Conservation (phyloP, 2,329 filamentous ascomycete genomes). For the Thielaviopsis ethacetica region DNA sequence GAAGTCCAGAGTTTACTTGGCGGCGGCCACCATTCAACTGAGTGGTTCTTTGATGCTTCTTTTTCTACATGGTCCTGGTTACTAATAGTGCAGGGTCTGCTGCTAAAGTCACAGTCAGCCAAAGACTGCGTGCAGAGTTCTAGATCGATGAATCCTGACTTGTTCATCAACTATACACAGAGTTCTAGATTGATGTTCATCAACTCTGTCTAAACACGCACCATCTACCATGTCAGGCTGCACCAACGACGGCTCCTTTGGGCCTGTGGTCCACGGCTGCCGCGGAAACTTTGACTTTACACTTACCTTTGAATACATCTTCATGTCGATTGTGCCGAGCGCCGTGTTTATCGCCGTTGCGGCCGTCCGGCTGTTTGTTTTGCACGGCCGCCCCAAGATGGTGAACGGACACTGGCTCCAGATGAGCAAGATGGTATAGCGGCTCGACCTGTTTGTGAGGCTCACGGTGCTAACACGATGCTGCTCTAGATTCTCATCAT, state of each 20-base stretch:
- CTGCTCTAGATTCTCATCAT: constrained; percentile 15
- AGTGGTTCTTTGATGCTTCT: not conserved
- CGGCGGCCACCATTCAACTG: not conserved
- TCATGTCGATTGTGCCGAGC: constrained; percentile 28
- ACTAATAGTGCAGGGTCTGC: not conserved
- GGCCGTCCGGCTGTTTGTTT: constrained; percentile 18
- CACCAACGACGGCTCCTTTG: constrained; percentile 24
- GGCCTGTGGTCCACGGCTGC: constrained; percentile 29
- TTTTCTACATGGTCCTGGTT: not conserved
- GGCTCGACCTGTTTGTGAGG: constrained; percentile 2
- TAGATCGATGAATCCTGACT: no score
- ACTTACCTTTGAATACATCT: constrained; percentile 29
- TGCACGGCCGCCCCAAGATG: constrained; percentile 19
- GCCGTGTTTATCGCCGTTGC: constrained; percentile 23
- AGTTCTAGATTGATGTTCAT: no score
- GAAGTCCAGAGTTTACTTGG: not conserved
- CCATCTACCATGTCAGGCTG: constrained; percentile 14
- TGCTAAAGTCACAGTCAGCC: not conserved
- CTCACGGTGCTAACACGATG: not conserved
- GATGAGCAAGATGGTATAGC: constrained; percentile 17
- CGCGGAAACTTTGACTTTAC: constrained; percentile 35
- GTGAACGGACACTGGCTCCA: constrained; percentile 22
- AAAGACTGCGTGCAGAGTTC: no score
- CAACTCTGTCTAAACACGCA: no score
- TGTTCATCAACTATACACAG: no score